phyloP scores from a whole-genome alignment of 805 yeast species.

The Cyberlindnera saturnus region DNA sequence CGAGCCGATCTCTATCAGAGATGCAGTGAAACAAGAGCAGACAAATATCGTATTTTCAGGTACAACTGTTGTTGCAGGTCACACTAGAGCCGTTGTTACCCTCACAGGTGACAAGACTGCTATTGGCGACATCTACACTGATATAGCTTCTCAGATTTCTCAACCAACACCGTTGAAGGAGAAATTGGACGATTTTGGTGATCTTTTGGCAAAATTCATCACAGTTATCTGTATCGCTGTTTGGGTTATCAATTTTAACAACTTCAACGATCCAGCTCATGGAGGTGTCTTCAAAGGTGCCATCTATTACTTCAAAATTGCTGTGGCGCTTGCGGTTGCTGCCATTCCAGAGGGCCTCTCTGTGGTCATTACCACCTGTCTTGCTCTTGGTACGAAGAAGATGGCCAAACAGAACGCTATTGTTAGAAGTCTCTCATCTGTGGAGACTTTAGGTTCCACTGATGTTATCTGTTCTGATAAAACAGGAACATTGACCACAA shows the following conservation, averaged over 20 bases:
- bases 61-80: constrained; percentile 37
- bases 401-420: constrained; percentile 44
- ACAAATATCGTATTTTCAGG: constrained; percentile 43
- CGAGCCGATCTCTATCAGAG: constrained; percentile 20
- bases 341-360: constrained; percentile 50
- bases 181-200: constrained; percentile 34
- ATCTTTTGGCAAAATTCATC: constrained; percentile 35
- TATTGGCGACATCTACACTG: constrained; percentile 42
- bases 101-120: constrained; percentile 42
- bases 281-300: constrained; percentile 40
- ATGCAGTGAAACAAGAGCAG: constrained; percentile 33
- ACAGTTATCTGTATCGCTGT: constrained; percentile 42
- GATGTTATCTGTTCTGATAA: constrained; percentile 41
- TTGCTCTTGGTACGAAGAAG: constrained; percentile 42
- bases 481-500: constrained; percentile 46
- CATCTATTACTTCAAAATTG: constrained; percentile 43
- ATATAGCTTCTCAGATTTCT: constrained; percentile 33
- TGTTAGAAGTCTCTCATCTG: constrained; percentile 41
- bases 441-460: constrained; percentile 56
- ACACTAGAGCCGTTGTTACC: constrained; percentile 40
- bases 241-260: constrained; percentile 36
- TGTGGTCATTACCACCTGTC: constrained; percentile 46
- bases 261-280: constrained; percentile 37
- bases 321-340: constrained; percentile 45
- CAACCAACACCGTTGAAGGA: constrained; percentile 31